Evolutionary conservation across 2,329 filamentous ascomycete genomes (phyloP), one percentile per base, ranked within the genome.

Genomic region (Diaporthe batatas): DNA sequence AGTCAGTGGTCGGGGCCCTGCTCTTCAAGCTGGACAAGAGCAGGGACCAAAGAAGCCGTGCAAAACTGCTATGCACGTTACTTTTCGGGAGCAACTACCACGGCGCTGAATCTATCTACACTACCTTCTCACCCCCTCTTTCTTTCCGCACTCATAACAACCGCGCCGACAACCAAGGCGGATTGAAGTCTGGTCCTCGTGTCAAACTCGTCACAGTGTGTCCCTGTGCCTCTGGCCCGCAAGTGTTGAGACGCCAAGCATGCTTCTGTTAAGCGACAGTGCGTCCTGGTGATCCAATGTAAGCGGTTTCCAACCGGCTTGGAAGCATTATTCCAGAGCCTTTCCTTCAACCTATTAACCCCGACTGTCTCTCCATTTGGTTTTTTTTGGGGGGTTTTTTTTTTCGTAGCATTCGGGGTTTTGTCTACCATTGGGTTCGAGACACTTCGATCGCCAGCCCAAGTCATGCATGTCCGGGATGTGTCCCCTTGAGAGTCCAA

Each of bases 221-320:
- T 8, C 16, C 25, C 16, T 32, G 23, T 23, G 36, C 57, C 16
- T 47, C 11, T 29, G 6, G 39, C 14, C 36, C 59, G 42, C 16
- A 34, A 49, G 32, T n/a, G 32, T 21, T 16, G 62, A 23, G 39
- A n/a, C 25, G n/a, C 62, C 44, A 39, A 51, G 34, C 44, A 18
- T 47, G 62, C 62, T 14, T 51, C 18, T 34, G 47, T 51, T 21
- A 53, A 67, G 62, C 62, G 53, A 36, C 47, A 53, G 39, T 6
- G n/a, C 23, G n/a, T 54, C 39, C 49, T 34, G n/a, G 12, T 23
- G 32, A 47, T 23, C 32, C 55, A 70, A 70, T 23, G 32, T 18
- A 34, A 58, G 54, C 64, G n/a, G 32, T 51, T 57, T 57, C 59
- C 67, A 68, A 65, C 68, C 57, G 44, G 47, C 32, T 34, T 64